phyloP scores from a whole-genome alignment of 768 basidiomycete species.

The Agaricus subrufescens region DNA sequence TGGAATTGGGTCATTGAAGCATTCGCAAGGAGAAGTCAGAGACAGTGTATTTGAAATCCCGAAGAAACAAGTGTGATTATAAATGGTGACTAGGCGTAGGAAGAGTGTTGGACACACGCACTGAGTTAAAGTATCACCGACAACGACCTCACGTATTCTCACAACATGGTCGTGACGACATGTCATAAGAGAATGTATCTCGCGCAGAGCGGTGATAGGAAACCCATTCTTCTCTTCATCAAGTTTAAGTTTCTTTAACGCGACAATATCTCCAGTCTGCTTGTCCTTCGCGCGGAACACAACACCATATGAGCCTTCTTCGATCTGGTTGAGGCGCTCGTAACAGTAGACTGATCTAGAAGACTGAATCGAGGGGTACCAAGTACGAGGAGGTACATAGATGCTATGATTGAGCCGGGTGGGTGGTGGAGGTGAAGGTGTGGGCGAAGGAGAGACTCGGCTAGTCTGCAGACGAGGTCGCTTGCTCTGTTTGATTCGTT shows the following conservation, averaged over 20 bases:
- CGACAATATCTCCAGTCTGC: slow-evolving; percentile 92
- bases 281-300: slow-evolving; percentile 97
- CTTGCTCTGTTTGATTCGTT: slow-evolving; percentile 44
- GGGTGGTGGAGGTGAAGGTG: slow-evolving; percentile 14
- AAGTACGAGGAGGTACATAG: slow-evolving; percentile 71
- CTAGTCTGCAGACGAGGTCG: slow-evolving; percentile 17
- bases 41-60: slow-evolving; percentile 5
- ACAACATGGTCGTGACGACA: slow-evolving; percentile 96
- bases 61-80: slow-evolving; percentile 21
- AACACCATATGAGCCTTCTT: slow-evolving; percentile 97
- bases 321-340: slow-evolving; percentile 94
- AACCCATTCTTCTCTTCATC: slow-evolving; percentile 99
- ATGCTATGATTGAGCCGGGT: slow-evolving; percentile 43
- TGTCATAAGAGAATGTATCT: slow-evolving; percentile 94
- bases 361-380: slow-evolving; percentile 75
- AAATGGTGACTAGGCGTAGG: slow-evolving; percentile 12
- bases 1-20: slow-evolving; percentile 8
- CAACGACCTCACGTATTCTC: slow-evolving; percentile 94
- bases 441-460: slow-evolving; percentile 15
- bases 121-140: slow-evolving; percentile 98
- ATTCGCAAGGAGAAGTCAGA: neutral
- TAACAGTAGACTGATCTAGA: slow-evolving; percentile 94
- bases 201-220: slow-evolving; percentile 93
- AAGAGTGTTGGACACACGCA: slow-evolving; percentile 46
- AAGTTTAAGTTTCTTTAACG: slow-evolving; percentile 95